Evolutionary conservation across 2,329 filamentous ascomycete genomes (phyloP), one percentile per base, ranked within the genome.

Genomic region (Neonectria magnoliae): DNA sequence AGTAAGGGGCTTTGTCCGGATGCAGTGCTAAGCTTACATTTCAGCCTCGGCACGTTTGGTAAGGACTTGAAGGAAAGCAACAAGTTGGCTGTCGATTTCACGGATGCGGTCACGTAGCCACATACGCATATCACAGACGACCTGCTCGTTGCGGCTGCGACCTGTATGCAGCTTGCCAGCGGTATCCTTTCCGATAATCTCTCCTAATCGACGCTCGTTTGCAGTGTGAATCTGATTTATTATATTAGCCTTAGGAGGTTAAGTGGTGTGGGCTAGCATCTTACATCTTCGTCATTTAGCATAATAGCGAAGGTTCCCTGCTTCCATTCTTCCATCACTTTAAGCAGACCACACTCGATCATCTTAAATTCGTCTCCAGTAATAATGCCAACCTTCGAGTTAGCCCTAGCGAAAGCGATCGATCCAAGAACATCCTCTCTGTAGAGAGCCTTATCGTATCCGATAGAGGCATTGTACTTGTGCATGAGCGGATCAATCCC

Each of bases 401-500:
- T 97, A 62, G 93, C 93, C 61, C 92, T 85, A 57, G 93, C 93
- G 77, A 92, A 97, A 13, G 93, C 93, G 70, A 97, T 92, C 62
- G 86, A 90, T 70, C 93, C 93, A 13, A 87, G 85, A 72, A 97
- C 94, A 74, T 97, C 93, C 77, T 96, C 88, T 65, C 89, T 88
- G 82, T 93, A 93, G 73, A 97, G 90, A 58, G 85, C 84, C 70
- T 90, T 88, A 79, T 97, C 93, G 80, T 91, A 94, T 76, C 88
- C 88, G 71, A 97, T 91, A 59, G 88, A 91, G 73, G 90, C 90
- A 78, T 97, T 97, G 84, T 95, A 97, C 70, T 91, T 85, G 65
- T 89, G 85, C 93, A 97, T 97, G 56, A 97, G 86, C 56, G 93
- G 92, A 80, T 97, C 93, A 72, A 95, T 88, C 70, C 87, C 92